phyloP scores from a whole-genome alignment of 1,284 basidiomycete species.

The Golubevia sp. region DNA sequence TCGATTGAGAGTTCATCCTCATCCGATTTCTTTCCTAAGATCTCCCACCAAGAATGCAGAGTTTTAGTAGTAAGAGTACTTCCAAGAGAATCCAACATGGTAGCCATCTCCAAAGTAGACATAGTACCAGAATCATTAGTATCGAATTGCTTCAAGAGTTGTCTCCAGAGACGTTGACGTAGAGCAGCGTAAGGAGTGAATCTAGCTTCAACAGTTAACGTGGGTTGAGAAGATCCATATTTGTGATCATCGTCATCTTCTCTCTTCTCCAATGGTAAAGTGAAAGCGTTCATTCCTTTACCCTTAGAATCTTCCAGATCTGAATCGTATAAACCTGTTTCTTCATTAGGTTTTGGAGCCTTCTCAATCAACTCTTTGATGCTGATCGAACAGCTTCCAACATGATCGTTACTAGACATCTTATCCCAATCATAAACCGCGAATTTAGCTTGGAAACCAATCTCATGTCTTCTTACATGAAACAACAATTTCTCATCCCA shows the following conservation, averaged over 20 bases:
- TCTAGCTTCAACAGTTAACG: slow-evolving; percentile 71
- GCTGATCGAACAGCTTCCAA: slow-evolving; percentile 31
- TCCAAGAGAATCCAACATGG: slow-evolving; percentile 96
- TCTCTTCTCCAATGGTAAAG: slow-evolving; percentile 8
- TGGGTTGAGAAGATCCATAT: slow-evolving; percentile 3
- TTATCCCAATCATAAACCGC: slow-evolving; percentile 58
- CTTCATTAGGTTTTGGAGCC: slow-evolving; percentile 35
- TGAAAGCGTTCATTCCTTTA: slow-evolving; percentile 25
- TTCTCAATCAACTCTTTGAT: slow-evolving; percentile 36
- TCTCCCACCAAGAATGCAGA: slow-evolving; percentile 66
- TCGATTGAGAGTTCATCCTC: background rate
- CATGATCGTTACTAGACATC: slow-evolving; percentile 51
- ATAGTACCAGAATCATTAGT: slow-evolving; percentile 79
- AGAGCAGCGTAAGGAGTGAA: slow-evolving; percentile 84
- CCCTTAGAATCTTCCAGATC: slow-evolving; percentile 17
- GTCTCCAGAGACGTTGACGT: slow-evolving; percentile 76
- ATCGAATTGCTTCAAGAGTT: slow-evolving; percentile 89
- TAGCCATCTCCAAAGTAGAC: slow-evolving; percentile 83
- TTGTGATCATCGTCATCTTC: slow-evolving; percentile 12
- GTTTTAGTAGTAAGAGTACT: slow-evolving; percentile 85
- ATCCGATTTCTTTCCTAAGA: too few relatives aligned
- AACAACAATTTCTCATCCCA: slow-evolving; percentile 60
- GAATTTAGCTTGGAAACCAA: slow-evolving; percentile 39
- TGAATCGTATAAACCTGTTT: slow-evolving; percentile 34
- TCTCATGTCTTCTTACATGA: slow-evolving; percentile 48